Conservation (phyloP, 495 filamentous ascomycete genomes). For the Aspergillus sparsus region DNA sequence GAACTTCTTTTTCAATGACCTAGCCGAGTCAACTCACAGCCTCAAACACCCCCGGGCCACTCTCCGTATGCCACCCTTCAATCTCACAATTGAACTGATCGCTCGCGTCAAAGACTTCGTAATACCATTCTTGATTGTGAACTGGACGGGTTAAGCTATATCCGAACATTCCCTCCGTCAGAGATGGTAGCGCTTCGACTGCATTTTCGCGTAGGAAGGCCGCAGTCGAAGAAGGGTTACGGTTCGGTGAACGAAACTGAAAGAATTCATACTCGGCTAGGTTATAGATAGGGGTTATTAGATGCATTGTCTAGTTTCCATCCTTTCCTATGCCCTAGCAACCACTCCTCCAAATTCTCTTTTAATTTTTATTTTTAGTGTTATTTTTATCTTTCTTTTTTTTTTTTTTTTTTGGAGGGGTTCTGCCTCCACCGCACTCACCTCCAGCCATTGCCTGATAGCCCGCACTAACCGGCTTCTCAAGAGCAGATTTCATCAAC, state of each 20-base stretch:
- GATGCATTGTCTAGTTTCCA: too few relatives aligned
- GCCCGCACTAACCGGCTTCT: slow-evolving; percentile 64
- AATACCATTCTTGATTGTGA: slow-evolving; percentile 94
- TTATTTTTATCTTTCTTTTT: slow-evolving; percentile 10
- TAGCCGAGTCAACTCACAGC: slow-evolving; percentile 56
- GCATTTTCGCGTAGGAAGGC: slow-evolving; percentile 72
- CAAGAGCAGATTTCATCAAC: slow-evolving; percentile 65
- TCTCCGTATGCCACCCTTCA: slow-evolving; percentile 98
- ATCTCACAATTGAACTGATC: slow-evolving; percentile 78
- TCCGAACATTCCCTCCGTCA: slow-evolving; percentile 98
- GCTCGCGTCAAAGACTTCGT: slow-evolving; percentile 84
- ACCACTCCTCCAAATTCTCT: too few relatives aligned
- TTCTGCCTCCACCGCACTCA: slow-evolving; percentile 37
- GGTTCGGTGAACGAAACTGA: slow-evolving; percentile 76
- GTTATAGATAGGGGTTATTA: too few relatives aligned
- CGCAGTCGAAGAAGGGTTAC: slow-evolving; percentile 71
- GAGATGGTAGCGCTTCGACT: slow-evolving; percentile 64
- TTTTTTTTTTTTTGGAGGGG: neutral
- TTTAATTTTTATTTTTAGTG: neutral
- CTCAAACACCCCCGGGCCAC: slow-evolving; percentile 93
- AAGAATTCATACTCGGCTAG: slow-evolving; percentile 97
- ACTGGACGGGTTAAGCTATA: slow-evolving; percentile 92
- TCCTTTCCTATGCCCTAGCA: too few relatives aligned
- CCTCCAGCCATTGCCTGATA: slow-evolving; percentile 91
- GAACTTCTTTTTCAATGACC: neutral